Evolutionary conservation across 2,329 filamentous ascomycete genomes (phyloP).

Genomic region (Thielaviopsis punctulata): DNA sequence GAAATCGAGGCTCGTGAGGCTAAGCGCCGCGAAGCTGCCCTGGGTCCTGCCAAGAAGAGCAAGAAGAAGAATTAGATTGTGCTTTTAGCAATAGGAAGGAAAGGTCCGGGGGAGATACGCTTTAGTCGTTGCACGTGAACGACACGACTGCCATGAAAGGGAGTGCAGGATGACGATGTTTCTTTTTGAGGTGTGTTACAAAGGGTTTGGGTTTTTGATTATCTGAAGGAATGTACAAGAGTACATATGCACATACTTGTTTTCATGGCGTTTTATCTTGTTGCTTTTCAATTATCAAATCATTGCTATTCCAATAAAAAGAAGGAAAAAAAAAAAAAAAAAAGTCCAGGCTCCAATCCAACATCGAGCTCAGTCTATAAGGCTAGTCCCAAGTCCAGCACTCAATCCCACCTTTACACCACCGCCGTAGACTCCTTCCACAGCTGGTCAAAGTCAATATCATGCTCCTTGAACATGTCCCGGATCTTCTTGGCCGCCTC

Average conservation of each 20-base stretch:
- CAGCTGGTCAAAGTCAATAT: constrained; percentile 68
- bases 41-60: constrained; percentile 30
- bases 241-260: no score
- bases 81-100: no score
- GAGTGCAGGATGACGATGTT: no score
- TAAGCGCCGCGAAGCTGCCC: constrained; percentile 35
- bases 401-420: constrained; percentile 17
- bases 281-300: background rate
- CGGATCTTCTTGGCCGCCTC: constrained; percentile 57
- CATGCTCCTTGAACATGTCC: constrained; percentile 54
- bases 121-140: background rate
- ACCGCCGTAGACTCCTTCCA: constrained; percentile 45
- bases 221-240: no score
- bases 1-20: constrained; percentile 39
- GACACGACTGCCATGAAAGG: no score
- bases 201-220: no score
- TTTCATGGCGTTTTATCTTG: background rate
- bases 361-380: no score
- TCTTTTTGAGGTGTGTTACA: no score
- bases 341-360: no score
- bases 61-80: no score
- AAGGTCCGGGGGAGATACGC: background rate
- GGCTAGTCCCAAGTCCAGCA: no score
- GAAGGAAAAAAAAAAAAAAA: constrained; percentile 1
- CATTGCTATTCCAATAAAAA: no score